Evolutionary conservation across 768 basidiomycete genomes (phyloP), one percentile per base, ranked within the genome.

Genomic region (Gelatoporia subvermispora): DNA sequence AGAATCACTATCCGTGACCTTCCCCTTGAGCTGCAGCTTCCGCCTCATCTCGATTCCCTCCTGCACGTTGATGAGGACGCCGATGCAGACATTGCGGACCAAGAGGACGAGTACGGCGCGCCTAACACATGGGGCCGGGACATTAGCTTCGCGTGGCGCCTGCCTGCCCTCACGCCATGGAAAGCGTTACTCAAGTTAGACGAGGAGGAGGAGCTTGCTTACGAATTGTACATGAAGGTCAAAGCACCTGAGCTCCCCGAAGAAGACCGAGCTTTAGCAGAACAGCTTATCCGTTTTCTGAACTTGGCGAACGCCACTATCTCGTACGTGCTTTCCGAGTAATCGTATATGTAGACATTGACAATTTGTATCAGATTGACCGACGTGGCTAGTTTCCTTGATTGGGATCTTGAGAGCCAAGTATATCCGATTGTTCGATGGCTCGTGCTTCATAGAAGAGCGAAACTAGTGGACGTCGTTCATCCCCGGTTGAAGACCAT

Each of bases 341-440:
- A 42, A 31, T 37, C 16, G 8, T 16, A 37, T 37, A 13, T 13
- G 5, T 13, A 13, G 28, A n/a, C n/a, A n/a, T 10, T 22, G 11
- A 42, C 37, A 17, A 31, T 35, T 42, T 22, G 40, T 9, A 41
- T 8, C 53, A 90, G 88, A 39, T 72, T 93, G 28, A 80, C 80
- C 13, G 89, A 92, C 55, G 83, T 93, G 75, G 85, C 85, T 2
- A 83, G 75, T 60, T 62, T 89, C 31, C 68, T 94, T 35, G 89
- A 92, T 49, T 90, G 90, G 81, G 84, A 93, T 54, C 68, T 91
- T 7, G 82, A 91, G 55, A 72, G 78, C 0, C 90, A 95, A 57
- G 76, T 95, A 0, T 89, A 88, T 60, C 89, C 93, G 0, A 81
- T 88, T n/a, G 94, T 95, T 8, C 81, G 91, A 16, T 93, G 93